phyloP scores from a whole-genome alignment of 75 land plant genomes.

The Pseudotsuga menziesii region DNA sequence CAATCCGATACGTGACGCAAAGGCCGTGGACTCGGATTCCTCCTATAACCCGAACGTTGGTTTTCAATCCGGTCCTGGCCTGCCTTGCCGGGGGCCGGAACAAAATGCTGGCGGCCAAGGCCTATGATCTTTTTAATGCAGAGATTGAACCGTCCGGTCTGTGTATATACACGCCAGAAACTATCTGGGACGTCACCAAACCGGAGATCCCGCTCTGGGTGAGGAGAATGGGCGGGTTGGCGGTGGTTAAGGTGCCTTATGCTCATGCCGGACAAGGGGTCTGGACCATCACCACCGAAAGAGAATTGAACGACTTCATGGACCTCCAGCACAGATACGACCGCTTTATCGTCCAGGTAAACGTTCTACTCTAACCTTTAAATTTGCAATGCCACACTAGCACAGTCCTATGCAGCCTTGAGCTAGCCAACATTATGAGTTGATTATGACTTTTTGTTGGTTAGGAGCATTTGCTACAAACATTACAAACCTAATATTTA shows the following conservation, averaged over 20 bases:
- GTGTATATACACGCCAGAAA: slow-evolving; percentile 25
- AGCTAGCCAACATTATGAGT: too few species aligned
- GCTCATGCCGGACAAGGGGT: slow-evolving; percentile 36
- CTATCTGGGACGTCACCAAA: slow-evolving; percentile 37
- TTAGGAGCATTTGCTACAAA: too few species aligned
- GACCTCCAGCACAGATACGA: slow-evolving; percentile 28
- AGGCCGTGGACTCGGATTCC: slow-evolving; percentile 31
- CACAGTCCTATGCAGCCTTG: too few species aligned
- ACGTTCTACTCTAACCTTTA: neutral
- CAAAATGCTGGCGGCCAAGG: slow-evolving; percentile 40
- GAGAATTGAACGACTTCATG: slow-evolving; percentile 28
- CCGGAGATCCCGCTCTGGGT: slow-evolving; percentile 36
- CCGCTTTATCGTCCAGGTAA: slow-evolving; percentile 36
- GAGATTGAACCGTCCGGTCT: slow-evolving; percentile 28
- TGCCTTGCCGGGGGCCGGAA: slow-evolving; percentile 33
- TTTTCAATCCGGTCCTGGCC: slow-evolving; percentile 34
- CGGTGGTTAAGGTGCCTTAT: slow-evolving; percentile 33
- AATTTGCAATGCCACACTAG: too few species aligned
- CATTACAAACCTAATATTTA: too few species aligned
- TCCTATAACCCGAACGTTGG: slow-evolving; percentile 20
- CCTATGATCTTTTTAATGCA: slow-evolving; percentile 34
- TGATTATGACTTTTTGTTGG: too few species aligned
- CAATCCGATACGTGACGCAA: slow-evolving; percentile 32
- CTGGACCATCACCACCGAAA: slow-evolving; percentile 30
- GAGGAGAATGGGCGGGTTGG: slow-evolving; percentile 34